A percentile compares a stretch with the other conserved stretches of the same genome.
Evolutionary conservation across 192 early-diverging fungal species (phyloP).

Genomic region (Gonapodya prolifera): DNA sequence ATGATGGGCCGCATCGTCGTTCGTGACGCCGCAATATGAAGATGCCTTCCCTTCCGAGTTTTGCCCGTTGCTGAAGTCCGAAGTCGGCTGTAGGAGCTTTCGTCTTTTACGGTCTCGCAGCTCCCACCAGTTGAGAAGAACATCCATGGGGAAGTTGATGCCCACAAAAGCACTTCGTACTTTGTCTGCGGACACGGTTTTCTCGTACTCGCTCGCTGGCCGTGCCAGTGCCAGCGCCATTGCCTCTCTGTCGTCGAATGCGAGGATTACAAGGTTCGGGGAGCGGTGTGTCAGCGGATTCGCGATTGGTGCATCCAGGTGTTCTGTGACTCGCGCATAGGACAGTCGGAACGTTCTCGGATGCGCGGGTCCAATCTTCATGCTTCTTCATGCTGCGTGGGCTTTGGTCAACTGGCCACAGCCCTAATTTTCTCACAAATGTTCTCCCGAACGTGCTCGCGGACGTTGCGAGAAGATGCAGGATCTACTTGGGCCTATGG

Average conservation of each 20-base stretch:
- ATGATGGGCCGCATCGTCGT: not conserved
- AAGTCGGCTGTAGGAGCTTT: not conserved
- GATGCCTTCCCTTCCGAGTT: not conserved
- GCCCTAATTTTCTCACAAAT: too few relatives aligned
- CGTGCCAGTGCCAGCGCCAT: not conserved
- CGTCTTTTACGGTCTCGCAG: not conserved
- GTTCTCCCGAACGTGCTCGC: too few relatives aligned
- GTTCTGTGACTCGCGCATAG: not conserved
- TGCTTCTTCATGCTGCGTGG: too few relatives aligned
- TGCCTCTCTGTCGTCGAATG: not conserved
- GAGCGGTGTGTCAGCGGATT: not conserved
- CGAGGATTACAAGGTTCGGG: not conserved
- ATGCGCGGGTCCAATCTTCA: not conserved
- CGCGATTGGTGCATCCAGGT: not conserved
- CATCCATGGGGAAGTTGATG: not conserved
- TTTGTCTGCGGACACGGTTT: not conserved
- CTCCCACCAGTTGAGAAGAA: not conserved
- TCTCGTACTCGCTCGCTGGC: conserved; percentile 2
- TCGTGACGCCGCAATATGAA: not conserved
- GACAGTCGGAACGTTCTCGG: not conserved
- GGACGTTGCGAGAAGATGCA: too few relatives aligned
- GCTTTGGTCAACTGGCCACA: too few relatives aligned
- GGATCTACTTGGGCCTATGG: too few relatives aligned
- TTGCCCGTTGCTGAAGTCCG: not conserved
- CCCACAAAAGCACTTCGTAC: not conserved